Conservation (phyloP, 768 basidiomycete species). For the Lactarius hatsudake region DNA sequence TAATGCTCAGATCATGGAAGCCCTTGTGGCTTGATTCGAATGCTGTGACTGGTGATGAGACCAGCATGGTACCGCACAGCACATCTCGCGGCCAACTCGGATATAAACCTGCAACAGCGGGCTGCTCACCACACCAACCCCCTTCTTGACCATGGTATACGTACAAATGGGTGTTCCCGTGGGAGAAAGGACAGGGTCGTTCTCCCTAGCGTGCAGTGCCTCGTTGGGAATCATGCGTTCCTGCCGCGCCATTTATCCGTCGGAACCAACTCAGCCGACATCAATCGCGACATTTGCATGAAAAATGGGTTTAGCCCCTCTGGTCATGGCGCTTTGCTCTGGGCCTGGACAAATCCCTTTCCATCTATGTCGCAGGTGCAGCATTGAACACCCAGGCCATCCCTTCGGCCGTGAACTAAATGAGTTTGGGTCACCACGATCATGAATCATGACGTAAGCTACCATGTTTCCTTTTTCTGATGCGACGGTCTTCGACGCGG, state of each 20-base stretch:
- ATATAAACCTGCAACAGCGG: neutral
- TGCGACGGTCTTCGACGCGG: slow-evolving; percentile 8
- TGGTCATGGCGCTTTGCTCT: neutral
- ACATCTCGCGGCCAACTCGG: neutral
- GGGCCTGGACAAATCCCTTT: neutral
- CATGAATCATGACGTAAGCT: slow-evolving; percentile 21
- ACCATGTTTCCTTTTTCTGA: slow-evolving; percentile 18
- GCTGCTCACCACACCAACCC: neutral
- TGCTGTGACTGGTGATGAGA: neutral
- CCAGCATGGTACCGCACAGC: neutral
- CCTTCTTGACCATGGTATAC: neutral
- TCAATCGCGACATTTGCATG: neutral
- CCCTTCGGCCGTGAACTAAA: neutral
- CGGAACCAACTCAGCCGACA: neutral
- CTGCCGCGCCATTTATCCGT: neutral
- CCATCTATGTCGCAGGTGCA: neutral
- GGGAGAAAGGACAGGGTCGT: neutral
- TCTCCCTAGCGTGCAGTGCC: neutral
- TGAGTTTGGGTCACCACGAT: slow-evolving; percentile 5
- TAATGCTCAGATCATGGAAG: slow-evolving; percentile 3
- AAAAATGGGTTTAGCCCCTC: neutral
- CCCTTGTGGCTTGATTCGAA: slow-evolving; percentile 16
- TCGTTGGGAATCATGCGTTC: neutral
- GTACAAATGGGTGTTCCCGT: neutral
- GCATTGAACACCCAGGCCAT: neutral